phyloP scores from a whole-genome alignment of 1,284 basidiomycete species.

The Tausonia pullulans region DNA sequence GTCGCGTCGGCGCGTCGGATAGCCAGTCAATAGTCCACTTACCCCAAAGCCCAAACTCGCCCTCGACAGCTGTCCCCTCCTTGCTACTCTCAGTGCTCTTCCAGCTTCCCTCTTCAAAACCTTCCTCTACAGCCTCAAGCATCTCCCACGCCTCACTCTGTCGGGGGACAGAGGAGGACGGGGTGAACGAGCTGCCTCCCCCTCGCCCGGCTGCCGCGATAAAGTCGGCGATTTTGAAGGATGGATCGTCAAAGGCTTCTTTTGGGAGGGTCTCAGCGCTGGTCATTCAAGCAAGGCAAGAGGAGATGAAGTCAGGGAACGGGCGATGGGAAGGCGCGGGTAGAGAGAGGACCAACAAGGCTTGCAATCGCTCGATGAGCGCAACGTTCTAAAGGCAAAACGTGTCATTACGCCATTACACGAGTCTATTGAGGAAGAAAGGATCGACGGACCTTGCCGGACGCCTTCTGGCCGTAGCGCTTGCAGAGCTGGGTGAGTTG shows the following conservation, averaged over 20 bases:
- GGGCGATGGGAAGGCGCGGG: neutral
- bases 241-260: neutral
- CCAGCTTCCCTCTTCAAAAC: neutral
- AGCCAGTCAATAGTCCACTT: neutral
- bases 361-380: slow-evolving; percentile 9
- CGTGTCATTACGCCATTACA: neutral
- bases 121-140: slow-evolving; percentile 1
- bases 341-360: slow-evolving; percentile 3
- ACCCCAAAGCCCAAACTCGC: neutral
- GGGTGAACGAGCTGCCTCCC: neutral
- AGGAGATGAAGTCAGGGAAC: neutral
- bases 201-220: neutral
- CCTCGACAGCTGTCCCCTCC: neutral
- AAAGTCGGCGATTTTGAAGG: neutral
- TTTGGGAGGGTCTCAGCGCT: slow-evolving; percentile 8
- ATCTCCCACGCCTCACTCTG: slow-evolving; percentile 6
- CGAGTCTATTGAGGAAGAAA: neutral
- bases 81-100: slow-evolving; percentile 8
- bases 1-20: neutral
- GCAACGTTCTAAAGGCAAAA: slow-evolving; percentile 4
- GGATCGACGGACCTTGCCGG: slow-evolving; percentile 28
- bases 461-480: slow-evolving; percentile 31
- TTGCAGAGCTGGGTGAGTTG: slow-evolving; percentile 33
- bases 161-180: neutral
- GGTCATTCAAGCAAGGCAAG: neutral